Percentiles rank a stretch among this genome's conserved stretches.
Conservation (phyloP, 2,329 filamentous ascomycete species). For the Fusarium oligoseptatum region DNA sequence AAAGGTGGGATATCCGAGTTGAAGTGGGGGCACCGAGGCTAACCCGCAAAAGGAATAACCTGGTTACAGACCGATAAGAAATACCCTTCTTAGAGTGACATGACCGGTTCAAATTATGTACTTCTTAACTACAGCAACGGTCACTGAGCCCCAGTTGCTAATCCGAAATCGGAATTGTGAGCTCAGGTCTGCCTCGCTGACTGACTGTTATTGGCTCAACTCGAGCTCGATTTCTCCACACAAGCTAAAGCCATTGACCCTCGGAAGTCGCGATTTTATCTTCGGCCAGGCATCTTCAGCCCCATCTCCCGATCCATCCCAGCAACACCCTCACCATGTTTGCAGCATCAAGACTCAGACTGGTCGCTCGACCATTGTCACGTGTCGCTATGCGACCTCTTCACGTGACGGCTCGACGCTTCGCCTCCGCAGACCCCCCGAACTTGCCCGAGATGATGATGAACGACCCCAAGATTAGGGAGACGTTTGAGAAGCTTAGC, state of each 20-base stretch:
- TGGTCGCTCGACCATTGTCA: constrained; percentile 18
- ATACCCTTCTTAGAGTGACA: not conserved
- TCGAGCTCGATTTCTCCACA: not conserved
- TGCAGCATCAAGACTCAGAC: constrained; percentile 21
- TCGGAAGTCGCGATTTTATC: constrained; percentile 17
- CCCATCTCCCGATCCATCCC: not conserved
- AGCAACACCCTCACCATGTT: constrained; percentile 28
- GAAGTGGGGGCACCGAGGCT: not conserved
- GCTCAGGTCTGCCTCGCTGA: not conserved
- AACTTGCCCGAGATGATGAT: constrained; percentile 40
- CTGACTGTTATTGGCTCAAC: not conserved
- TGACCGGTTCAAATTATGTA: not conserved
- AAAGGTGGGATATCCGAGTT: not conserved
- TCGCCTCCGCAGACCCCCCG: constrained; percentile 31
- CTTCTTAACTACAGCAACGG: not conserved
- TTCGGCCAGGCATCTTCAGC: not conserved
- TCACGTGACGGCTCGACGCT: constrained; percentile 23
- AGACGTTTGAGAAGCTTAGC: constrained; percentile 39
- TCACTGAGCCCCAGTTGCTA: not conserved
- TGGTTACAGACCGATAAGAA: not conserved
- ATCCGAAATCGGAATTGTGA: not conserved
- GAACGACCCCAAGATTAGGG: constrained; percentile 37
- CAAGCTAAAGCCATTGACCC: constrained; percentile 25
- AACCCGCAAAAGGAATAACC: no score
- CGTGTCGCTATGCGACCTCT: constrained; percentile 29